Conservation (phyloP, 768 basidiomycete genomes). For the Lactarius trivialis region DNA sequence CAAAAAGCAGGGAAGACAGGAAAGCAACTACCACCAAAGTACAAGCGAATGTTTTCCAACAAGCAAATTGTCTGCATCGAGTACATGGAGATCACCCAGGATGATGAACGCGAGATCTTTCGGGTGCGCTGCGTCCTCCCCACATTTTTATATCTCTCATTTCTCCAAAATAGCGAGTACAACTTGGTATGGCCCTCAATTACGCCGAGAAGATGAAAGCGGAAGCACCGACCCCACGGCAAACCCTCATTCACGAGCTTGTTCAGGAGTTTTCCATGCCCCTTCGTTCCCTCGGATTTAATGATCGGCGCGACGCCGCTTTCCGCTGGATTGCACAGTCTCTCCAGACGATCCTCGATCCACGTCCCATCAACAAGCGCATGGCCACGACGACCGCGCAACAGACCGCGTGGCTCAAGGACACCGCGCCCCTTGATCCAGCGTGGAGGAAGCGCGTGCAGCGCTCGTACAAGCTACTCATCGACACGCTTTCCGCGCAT, state of each 20-base stretch:
- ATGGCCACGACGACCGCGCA: conserved; percentile 31
- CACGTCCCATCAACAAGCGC: conserved; percentile 29
- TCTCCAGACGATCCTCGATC: conserved; percentile 43
- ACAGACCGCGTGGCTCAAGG: conserved; percentile 47
- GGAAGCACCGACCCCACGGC: conserved; percentile 24
- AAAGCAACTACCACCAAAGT: conserved; percentile 31
- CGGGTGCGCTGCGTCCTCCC: conserved; percentile 23
- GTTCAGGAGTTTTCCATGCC: conserved; percentile 20
- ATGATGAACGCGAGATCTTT: conserved; percentile 31
- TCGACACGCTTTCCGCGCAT: conserved; percentile 11
- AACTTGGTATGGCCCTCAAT: conserved; percentile 28
- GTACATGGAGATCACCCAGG: conserved; percentile 30
- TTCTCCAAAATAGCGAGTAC: conserved; percentile 24
- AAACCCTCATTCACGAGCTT: conserved; percentile 20
- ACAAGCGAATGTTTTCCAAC: conserved; percentile 35
- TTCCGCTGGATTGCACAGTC: conserved; percentile 54
- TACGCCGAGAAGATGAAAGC: conserved; percentile 29
- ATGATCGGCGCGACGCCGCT: conserved; percentile 45
- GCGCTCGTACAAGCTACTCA: conserved; percentile 13
- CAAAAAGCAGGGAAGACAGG: conserved; percentile 21
- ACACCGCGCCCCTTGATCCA: conserved; percentile 5
- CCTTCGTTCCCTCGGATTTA: conserved; percentile 40
- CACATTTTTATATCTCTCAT: background rate
- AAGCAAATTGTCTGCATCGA: conserved; percentile 49
- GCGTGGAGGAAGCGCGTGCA: conserved; percentile 14